Conservation (phyloP, 345 rosid genomes). For the Pistacia vera region DNA sequence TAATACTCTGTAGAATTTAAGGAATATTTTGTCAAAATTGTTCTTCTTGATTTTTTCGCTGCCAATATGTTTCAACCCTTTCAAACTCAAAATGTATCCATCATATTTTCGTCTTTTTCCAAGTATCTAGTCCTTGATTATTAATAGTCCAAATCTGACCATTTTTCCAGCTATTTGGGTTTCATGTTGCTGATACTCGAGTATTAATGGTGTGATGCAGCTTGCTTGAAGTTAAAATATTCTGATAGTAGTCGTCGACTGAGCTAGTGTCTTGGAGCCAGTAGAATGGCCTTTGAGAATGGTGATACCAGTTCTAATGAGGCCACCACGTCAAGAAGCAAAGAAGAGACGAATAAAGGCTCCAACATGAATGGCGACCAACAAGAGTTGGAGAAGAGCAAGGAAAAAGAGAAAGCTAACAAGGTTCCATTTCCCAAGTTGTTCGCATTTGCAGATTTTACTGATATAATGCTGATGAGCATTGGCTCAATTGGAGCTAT, state of each 20-base stretch:
- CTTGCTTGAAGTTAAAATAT: not conserved
- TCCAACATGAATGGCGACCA: constrained; percentile 17
- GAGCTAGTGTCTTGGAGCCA: not conserved
- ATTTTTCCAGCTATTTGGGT: not conserved
- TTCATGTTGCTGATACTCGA: not conserved
- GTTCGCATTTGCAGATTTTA: constrained; percentile 73
- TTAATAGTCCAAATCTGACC: too few species aligned
- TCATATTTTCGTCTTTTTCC: not conserved
- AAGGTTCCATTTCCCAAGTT: constrained; percentile 76
- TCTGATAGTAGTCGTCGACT: constrained; percentile 3
- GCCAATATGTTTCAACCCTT: not conserved
- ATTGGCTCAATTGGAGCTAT: constrained; percentile 70
- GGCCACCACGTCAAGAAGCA: constrained; percentile 48
- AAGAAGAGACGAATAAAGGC: constrained; percentile 30
- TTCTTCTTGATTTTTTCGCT: not conserved
- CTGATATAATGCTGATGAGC: constrained; percentile 62
- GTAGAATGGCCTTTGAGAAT: constrained; percentile 36
- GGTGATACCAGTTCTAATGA: constrained; percentile 26
- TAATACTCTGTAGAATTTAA: too few species aligned
- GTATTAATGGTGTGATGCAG: constrained; percentile 3
- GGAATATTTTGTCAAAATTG: not conserved
- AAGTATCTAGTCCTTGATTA: not conserved
- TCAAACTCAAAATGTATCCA: not conserved
- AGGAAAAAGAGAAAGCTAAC: constrained; percentile 51
- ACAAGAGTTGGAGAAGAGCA: constrained; percentile 29